phyloP scores from a whole-genome alignment of 2,329 filamentous ascomycete genomes.

The Colletotrichum sp. region DNA sequence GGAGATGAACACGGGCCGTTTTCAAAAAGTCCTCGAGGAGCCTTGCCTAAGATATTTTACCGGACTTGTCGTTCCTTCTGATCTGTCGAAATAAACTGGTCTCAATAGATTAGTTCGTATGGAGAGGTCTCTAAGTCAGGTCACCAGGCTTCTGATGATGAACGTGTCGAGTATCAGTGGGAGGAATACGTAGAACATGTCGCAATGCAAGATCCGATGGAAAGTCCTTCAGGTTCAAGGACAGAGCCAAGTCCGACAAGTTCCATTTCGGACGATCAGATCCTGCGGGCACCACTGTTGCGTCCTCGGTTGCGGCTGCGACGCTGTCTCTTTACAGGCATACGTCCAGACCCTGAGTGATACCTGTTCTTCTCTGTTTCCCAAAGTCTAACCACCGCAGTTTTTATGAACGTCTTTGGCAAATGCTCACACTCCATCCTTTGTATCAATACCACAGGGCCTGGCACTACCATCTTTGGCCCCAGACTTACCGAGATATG shows the following conservation, averaged over 20 bases:
- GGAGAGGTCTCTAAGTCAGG: background rate
- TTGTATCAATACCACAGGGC: background rate
- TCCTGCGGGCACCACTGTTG: background rate
- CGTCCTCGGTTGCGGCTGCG: background rate
- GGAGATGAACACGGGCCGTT: background rate
- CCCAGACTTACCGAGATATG: background rate
- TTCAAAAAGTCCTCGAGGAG: background rate
- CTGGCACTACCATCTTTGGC: background rate
- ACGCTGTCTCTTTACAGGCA: background rate
- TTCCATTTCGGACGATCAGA: background rate
- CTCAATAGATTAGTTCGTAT: background rate
- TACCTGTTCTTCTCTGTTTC: background rate
- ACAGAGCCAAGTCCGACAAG: background rate
- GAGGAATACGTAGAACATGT: background rate
- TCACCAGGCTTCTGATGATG: background rate
- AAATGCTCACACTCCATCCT: background rate
- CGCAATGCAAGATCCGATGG: background rate
- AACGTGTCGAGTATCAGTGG: background rate
- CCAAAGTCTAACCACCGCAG: background rate
- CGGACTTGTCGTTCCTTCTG: background rate
- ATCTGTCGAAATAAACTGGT: background rate
- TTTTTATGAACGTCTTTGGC: background rate
- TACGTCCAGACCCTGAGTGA: background rate
- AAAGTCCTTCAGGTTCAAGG: background rate
- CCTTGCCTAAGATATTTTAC: background rate